Conservation (phyloP, 2,329 filamentous ascomycete species). For the Cladosporium sp. region DNA sequence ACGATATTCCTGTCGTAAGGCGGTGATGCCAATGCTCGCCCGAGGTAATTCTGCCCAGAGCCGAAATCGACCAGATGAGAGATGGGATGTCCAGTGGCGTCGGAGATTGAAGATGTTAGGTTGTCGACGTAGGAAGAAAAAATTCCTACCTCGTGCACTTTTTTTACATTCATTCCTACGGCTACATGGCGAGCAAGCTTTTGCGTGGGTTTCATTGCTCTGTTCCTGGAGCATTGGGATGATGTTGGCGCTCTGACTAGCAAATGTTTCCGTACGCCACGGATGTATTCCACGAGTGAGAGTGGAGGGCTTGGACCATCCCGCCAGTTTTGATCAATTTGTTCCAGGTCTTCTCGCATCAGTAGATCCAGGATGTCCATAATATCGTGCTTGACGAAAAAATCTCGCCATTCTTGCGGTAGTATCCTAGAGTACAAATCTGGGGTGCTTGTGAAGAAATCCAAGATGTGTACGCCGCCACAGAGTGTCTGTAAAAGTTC, state of each 20-base stretch:
- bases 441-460: conserved; percentile 85
- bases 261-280: conserved; percentile 57
- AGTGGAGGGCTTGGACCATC: conserved; percentile 43
- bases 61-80: conserved; percentile 94
- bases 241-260: conserved; percentile 57
- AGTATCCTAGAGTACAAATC: conserved; percentile 75
- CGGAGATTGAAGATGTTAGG: conserved; percentile 52
- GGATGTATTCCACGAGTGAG: conserved; percentile 67
- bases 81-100: conserved; percentile 48
- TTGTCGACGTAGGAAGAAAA: conserved; percentile 81
- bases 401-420: conserved; percentile 74
- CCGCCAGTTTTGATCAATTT: conserved; percentile 35
- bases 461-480: conserved; percentile 92
- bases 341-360: conserved; percentile 67
- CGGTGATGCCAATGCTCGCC: conserved; percentile 74
- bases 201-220: conserved; percentile 37
- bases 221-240: conserved; percentile 27
- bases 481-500: conserved; percentile 82
- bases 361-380: conserved; percentile 76
- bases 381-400: conserved; percentile 65
- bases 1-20: conserved; percentile 85
- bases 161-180: conserved; percentile 93
- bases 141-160: conserved; percentile 85
- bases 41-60: conserved; percentile 93
- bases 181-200: conserved; percentile 66